Conservation (phyloP, 1,139 yeast species). For the Protomyces pachydermus region DNA sequence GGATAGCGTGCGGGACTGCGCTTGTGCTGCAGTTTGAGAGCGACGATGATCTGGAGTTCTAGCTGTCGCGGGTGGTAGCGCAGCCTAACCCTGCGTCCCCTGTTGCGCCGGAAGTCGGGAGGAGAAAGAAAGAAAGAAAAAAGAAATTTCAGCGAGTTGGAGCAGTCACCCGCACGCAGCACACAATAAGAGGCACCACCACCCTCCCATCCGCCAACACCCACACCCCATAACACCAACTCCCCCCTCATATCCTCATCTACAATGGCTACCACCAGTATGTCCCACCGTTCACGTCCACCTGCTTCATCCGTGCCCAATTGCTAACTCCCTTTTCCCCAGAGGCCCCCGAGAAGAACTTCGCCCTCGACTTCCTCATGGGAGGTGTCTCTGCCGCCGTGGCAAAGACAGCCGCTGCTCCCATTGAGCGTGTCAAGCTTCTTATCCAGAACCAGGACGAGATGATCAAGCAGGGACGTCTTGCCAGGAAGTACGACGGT, state of each 20-base stretch:
- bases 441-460: slow-evolving; percentile 80
- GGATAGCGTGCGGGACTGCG: background rate
- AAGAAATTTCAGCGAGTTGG: background rate
- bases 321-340: background rate
- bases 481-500: slow-evolving; percentile 61
- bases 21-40: background rate
- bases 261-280: background rate
- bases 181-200: background rate
- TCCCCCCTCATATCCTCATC: background rate
- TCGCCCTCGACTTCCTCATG: slow-evolving; percentile 60
- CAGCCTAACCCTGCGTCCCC: no score
- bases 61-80: no score
- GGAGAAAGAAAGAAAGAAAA: background rate
- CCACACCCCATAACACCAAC: background rate
- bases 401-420: slow-evolving; percentile 80
- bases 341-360: slow-evolving; percentile 35
- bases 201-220: background rate
- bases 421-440: slow-evolving; percentile 76
- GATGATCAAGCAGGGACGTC: slow-evolving; percentile 77
- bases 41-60: background rate
- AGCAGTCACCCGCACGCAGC: background rate
- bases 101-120: background rate
- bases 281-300: background rate
- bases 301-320: background rate
- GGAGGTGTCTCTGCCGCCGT: slow-evolving; percentile 85